These are phyloP conservation scores for Salix purpurea DNA, from an alignment of 345 rosid genomes.

Conservation along the genomic window DNA sequence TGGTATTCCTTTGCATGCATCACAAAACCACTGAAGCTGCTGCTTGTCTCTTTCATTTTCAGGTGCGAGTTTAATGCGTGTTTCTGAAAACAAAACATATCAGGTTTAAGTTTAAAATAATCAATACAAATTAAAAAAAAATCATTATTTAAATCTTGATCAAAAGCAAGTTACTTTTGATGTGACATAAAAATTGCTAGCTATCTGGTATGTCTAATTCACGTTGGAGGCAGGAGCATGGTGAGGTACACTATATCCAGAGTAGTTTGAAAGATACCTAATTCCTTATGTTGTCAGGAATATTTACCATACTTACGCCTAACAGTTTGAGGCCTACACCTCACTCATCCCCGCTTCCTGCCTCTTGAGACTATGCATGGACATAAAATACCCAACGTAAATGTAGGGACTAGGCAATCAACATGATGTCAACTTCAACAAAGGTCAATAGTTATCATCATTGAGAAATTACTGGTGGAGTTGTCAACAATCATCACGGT, in stretches of 20 bases:
- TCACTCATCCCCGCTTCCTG: slow-evolving; percentile 70
- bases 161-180: background rate
- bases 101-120: slow-evolving; percentile 2
- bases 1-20: slow-evolving; percentile 95
- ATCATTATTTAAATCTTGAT: background rate
- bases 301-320: slow-evolving; percentile 64
- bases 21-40: slow-evolving; percentile 79
- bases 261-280: background rate
- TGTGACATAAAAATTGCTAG: background rate
- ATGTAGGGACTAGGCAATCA: slow-evolving; percentile 17
- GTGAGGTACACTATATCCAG: slow-evolving; percentile 8
- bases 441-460: slow-evolving; percentile 13
- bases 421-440: slow-evolving; percentile 12
- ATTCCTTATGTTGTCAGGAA: background rate
- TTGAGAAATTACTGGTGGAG: slow-evolving; percentile 59
- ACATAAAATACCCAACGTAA: slow-evolving; percentile 39
- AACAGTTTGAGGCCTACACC: slow-evolving; percentile 61
- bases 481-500: slow-evolving; percentile 70
- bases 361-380: slow-evolving; percentile 69
- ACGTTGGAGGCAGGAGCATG: slow-evolving; percentile 33
- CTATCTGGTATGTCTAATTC: slow-evolving; percentile 6
- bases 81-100: slow-evolving; percentile 47
- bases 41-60: slow-evolving; percentile 65
- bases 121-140: background rate
- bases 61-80: slow-evolving; percentile 69